phyloP scores from a whole-genome alignment of 805 yeast species.

The Starmerella gropengiesseri region DNA sequence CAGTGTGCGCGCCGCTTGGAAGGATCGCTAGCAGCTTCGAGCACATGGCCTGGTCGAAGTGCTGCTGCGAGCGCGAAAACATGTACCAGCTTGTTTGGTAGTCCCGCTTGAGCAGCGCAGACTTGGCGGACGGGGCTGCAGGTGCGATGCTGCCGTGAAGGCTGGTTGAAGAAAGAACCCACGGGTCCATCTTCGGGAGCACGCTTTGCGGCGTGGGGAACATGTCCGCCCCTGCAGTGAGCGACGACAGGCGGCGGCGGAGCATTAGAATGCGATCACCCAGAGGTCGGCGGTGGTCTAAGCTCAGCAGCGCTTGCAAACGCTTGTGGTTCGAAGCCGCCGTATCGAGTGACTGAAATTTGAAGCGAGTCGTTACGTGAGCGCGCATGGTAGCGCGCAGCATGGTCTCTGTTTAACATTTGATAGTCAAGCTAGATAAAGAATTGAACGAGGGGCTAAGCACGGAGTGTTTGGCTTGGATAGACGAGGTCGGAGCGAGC shows the following conservation, averaged over 20 bases:
- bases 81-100: slow-evolving; percentile 15
- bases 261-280: too few species aligned
- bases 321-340: too few species aligned
- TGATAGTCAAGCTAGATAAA: too few species aligned
- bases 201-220: slow-evolving; percentile 11
- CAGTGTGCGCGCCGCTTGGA: slow-evolving; percentile 20
- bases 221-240: slow-evolving; percentile 7
- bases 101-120: slow-evolving; percentile 13
- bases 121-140: slow-evolving; percentile 3
- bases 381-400: too few species aligned
- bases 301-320: too few species aligned
- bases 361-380: too few species aligned
- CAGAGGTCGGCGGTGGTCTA: too few species aligned
- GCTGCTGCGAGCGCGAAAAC: slow-evolving; percentile 5
- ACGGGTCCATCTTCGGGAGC: slow-evolving; percentile 12
- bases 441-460: too few species aligned
- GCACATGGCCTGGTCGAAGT: slow-evolving; percentile 10
- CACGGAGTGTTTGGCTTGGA: too few species aligned
- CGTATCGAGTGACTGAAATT: too few species aligned
- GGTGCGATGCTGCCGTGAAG: not conserved
- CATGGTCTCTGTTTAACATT: too few species aligned
- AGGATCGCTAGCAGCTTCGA: slow-evolving; percentile 13
- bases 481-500: too few species aligned
- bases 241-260: slow-evolving; percentile 6
- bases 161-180: not conserved